Evolutionary conservation across 2,329 filamentous ascomycete genomes (phyloP), one percentile per base, ranked within the genome.

Genomic region (Corinectria fuckeliana): DNA sequence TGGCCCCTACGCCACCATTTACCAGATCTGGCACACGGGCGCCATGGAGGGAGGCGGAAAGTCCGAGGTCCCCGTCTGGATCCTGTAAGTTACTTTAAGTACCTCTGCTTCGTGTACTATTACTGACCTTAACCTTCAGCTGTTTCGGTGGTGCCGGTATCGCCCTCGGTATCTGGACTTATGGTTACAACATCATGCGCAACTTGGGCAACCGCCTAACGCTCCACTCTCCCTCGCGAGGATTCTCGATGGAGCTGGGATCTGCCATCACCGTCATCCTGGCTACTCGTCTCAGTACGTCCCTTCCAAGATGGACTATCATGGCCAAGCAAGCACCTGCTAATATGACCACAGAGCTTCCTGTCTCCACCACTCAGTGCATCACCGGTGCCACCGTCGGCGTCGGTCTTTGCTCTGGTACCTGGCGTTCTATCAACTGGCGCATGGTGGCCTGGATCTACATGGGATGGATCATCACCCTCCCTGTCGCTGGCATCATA

Each of bases 141-240:
- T 80, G 78, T 59, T 82, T 85, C 25, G 82, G 83, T 52, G 83
- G 82, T 72, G 74, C 74, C 1, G 78, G 68, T 60, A 83, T 88
- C 42, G 81, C 81, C 52, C 76, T 86, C 36, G 85, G 86, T 65
- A 79, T 88, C 64, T 85, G 83, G 80, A 86, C 84, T n/a, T 81
- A 87, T 59, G 85, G 85, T 16, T 88, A 88, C 75, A 85, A 87
- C 71, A 88, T 89, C 70, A 88, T 89, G 85, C 80, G 81, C 54
- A 84, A 84, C 66, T 79, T 88, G 58, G 86, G 85, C 56, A 88
- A 88, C 76, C 82, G 83, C 57, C 79, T 88, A 62, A 88, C 86
- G 6, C 80, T 85, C 2, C 84, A 87, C 77, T 87, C 85, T 1
- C 86, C 85, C 1, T 79, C 82, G 8, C 81, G 85, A 69, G 85